Evolutionary conservation across 305 asterid genomes (phyloP).

Genomic region (Fraxinus greggii): DNA sequence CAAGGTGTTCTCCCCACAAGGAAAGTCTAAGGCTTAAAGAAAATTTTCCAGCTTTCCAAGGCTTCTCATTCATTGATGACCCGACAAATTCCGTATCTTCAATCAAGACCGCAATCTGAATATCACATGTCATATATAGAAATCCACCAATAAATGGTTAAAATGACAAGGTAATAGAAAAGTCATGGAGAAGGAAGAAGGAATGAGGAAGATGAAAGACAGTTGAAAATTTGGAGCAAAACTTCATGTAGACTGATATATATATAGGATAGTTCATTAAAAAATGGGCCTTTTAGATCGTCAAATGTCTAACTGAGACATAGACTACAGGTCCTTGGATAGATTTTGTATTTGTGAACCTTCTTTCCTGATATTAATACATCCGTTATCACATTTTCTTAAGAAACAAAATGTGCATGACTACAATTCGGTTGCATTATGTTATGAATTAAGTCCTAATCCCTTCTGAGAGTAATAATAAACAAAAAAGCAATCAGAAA

Average conservation of each 20-base stretch:
- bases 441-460: background rate
- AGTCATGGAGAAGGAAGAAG: background rate
- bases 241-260: background rate
- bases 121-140: constrained; percentile 6
- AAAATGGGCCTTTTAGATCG: background rate
- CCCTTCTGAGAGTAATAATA: background rate
- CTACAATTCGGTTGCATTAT: background rate
- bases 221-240: background rate
- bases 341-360: background rate
- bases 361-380: background rate
- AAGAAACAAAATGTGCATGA: background rate
- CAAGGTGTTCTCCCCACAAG: constrained; percentile 95
- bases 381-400: background rate
- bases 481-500: background rate
- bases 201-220: background rate
- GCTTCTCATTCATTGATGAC: constrained; percentile 69
- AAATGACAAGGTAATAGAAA: background rate
- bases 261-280: background rate
- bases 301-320: background rate
- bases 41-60: constrained; percentile 91
- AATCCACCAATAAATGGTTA: background rate
- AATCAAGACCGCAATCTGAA: constrained; percentile 77
- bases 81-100: constrained; percentile 82
- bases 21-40: constrained; percentile 70
- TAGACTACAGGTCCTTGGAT: background rate